Evolutionary conservation across 352 stramenopile species (phyloP).

Genomic region (Aphanomyces cochlioides): DNA sequence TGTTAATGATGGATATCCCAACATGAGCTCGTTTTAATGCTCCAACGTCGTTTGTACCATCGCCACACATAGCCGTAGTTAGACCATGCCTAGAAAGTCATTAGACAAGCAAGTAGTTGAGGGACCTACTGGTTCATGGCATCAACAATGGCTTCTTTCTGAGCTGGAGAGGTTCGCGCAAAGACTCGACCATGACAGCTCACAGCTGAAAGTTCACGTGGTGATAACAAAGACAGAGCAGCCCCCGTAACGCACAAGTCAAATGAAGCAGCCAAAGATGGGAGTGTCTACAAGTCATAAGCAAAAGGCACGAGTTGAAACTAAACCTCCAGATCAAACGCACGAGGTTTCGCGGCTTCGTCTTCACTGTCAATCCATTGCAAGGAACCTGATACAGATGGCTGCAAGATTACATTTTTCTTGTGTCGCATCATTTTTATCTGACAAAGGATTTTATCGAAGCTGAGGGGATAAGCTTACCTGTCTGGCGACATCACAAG

Average conservation of each 20-base stretch:
- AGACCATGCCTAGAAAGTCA: slow-evolving; percentile 1
- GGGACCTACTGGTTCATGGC: slow-evolving; percentile 83
- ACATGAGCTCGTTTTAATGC: slow-evolving; percentile 89
- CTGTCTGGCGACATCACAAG: slow-evolving; percentile 87
- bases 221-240: slow-evolving; percentile 33
- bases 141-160: slow-evolving; percentile 91
- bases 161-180: slow-evolving; percentile 85
- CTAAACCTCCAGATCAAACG: slow-evolving; percentile 11
- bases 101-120: slow-evolving; percentile 6
- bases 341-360: slow-evolving; percentile 4
- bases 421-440: slow-evolving; percentile 56
- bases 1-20: slow-evolving; percentile 92
- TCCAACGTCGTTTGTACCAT: slow-evolving; percentile 95
- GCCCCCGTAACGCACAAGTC: slow-evolving; percentile 46
- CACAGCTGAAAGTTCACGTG: slow-evolving; percentile 16
- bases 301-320: too few relatives aligned
- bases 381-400: slow-evolving; percentile 8
- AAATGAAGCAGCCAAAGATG: slow-evolving; percentile 30
- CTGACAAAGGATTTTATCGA: slow-evolving; percentile 66
- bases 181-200: slow-evolving; percentile 66
- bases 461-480: slow-evolving; percentile 60
- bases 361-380: slow-evolving; percentile 39
- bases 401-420: slow-evolving; percentile 27
- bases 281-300: slow-evolving; percentile 1
- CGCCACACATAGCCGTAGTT: slow-evolving; percentile 93